A percentile compares a stretch with the other conserved stretches of the same genome.
phyloP scores from a whole-genome alignment of 2,329 filamentous ascomycete genomes.

The Colletotrichum eremochloae region DNA sequence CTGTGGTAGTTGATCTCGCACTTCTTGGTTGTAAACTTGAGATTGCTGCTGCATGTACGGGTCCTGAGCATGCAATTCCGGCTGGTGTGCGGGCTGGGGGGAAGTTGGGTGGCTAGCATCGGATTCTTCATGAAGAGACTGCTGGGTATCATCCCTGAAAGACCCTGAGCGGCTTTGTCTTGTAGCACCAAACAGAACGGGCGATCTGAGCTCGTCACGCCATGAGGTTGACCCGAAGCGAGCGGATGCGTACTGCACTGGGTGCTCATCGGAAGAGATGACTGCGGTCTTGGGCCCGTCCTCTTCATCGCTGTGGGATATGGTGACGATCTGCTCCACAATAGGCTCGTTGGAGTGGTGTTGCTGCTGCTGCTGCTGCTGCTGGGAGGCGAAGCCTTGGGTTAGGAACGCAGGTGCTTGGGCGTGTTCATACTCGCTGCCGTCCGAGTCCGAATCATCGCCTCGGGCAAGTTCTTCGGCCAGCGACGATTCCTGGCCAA shows the following conservation, averaged over 20 bases:
- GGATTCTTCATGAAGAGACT: conserved; percentile 2
- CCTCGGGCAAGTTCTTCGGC: conserved; percentile 25
- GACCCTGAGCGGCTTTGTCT: conserved; percentile 35
- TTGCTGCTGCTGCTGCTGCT: conserved; percentile 15
- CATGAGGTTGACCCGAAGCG: conserved; percentile 30
- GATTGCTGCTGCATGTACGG: conserved; percentile 2
- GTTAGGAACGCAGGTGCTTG: conserved; percentile 25
- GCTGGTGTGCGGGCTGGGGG: conserved; percentile 2
- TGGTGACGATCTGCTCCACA: conserved; percentile 36
- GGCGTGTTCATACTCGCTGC: conserved; percentile 21
- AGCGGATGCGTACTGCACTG: conserved; percentile 29
- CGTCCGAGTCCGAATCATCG: conserved; percentile 43
- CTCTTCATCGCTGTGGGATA: conserved; percentile 31
- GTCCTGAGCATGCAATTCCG: not conserved
- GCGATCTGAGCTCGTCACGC: conserved; percentile 36
- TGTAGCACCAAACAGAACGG: conserved; percentile 20
- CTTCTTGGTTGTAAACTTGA: conserved; percentile 10
- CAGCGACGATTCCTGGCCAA: not conserved
- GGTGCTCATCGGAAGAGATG: conserved; percentile 10
- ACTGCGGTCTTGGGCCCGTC: conserved; percentile 29
- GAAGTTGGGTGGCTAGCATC: not conserved
- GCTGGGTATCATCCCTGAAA: conserved; percentile 23
- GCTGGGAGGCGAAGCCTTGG: conserved; percentile 21
- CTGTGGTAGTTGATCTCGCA: not conserved
- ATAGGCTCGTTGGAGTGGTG: conserved; percentile 1